Evolutionary conservation across 2,329 filamentous ascomycete genomes (phyloP), one percentile per base, ranked within the genome.

Genomic region (Proliferodiscus dingleyae): DNA sequence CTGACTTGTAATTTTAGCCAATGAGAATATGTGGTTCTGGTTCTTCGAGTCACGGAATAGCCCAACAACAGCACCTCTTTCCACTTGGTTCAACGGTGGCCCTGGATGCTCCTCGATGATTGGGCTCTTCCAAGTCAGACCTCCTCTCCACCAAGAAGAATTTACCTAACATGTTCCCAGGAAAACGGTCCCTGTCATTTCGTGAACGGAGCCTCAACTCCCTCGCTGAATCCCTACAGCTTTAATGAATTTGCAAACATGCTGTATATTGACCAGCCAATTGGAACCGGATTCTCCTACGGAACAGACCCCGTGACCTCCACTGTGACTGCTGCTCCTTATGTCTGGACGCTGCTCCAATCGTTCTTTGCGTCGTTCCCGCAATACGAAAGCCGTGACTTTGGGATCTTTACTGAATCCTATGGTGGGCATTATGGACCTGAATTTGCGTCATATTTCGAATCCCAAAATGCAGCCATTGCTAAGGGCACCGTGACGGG

Each of bases 301-400:
- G 66, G 47, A 21, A 45, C 28, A 6, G 43, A 75, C 68, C 40
- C 64, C 69, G 45, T 65, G 71, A 62, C 43, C 5, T 67, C 65
- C 22, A 73, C 71, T 2, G 62, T 63, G 5, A 65, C 65, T 3
- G 71, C 71, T 9, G 70, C 72, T 2, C 66, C 66, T 0, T 66
- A 66, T 36, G 67, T 80, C 15, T 80, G 75, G 76, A 69, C 66
- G 4, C 64, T 79, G 13, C 59, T 78, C 37, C 75, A 80, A 55
- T 69, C 71, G 1, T 85, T 81, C 69, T 77, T 81, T 45, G 68
- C 74, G 4, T 72, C 77, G 24, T 85, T 85, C 46, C 78, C 78
- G 0, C 69, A 71, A 21, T 83, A 84, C 57, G 71, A 75, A 58
- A 72, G 81, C 47, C 69, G 70, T 18, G 68, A 77, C 49, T 72